Evolutionary conservation across 208 protist species (phyloP), one percentile per base, ranked within the genome.

Genomic region (Acanthamoeba divionensis): DNA sequence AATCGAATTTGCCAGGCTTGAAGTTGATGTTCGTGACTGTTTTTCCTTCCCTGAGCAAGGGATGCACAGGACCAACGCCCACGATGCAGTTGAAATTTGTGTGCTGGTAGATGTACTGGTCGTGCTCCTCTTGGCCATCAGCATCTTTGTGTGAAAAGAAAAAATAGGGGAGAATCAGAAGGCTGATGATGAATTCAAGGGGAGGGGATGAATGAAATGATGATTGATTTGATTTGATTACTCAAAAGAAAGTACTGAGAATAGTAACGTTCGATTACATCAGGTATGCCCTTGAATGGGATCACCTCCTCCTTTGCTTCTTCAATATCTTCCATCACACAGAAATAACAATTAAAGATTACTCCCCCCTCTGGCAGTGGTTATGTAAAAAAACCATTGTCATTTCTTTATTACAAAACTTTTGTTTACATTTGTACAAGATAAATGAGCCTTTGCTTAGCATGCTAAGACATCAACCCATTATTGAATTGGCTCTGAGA

Each of bases 31-130:
- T 1, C 26, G 50, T 83, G 6, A 83, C 73, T 3, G 73, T 62
- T 36, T 83, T 83, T 13, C 48, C 24, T 33, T 83, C 73, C 2
- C 48, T 24, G 50, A 83, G 33, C 29, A 83, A 0, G 2, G 73
- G 73, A 24, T 83, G 73, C 2, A 29, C 45, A n/a, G 47, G 44
- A 26, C 57, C 79, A 31, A 50, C 55, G 0, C 79, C 79, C 18
- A 88, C 33, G 21, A 88, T 69, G 29, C 79, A 88, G 55, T 69
- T 88, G 79, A 71, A 60, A 36, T 88, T 88, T 0, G 79, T 71
- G 79, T 88, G 79, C 79, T 88, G 50, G 54, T 88, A 88, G 5
- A 88, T 31, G 79, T 88, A 88, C 79, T 50, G 48, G 41, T 88
- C 79, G 79, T 88, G 79, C 0, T 60, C 57, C 54, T 88, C 79